A percentile compares a stretch with the other conserved stretches of the same genome.
phyloP scores from a whole-genome alignment of 208 protist species.

The Porcisia deanei region DNA sequence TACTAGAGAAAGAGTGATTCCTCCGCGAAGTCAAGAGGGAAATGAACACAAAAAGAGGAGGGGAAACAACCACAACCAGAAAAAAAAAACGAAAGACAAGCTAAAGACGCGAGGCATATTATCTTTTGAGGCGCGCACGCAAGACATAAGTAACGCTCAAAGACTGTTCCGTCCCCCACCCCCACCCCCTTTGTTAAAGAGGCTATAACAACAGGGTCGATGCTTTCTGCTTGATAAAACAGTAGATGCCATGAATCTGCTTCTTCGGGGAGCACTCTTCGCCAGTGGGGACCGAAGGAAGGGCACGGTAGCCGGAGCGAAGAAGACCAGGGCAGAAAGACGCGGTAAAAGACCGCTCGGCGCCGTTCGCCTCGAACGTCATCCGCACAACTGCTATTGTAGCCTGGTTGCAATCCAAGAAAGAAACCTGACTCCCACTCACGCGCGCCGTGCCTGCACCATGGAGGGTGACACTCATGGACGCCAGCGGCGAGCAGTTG shows the following conservation, averaged over 20 bases:
- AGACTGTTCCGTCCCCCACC: background rate
- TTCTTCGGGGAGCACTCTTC: conserved; percentile 44
- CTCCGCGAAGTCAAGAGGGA: background rate
- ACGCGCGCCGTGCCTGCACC: conserved; percentile 53
- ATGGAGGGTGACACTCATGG: conserved; percentile 46
- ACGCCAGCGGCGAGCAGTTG: conserved; percentile 44
- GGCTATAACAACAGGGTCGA: background rate
- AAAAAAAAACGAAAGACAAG: background rate
- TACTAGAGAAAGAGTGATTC: conserved; percentile 14
- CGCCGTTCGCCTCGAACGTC: conserved; percentile 70
- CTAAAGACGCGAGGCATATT: background rate
- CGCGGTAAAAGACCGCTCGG: conserved; percentile 56
- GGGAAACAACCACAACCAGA: background rate
- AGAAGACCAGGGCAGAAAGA: conserved; percentile 69
- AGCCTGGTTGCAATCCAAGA: conserved; percentile 70
- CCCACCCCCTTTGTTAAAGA: background rate
- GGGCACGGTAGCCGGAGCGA: conserved; percentile 70
- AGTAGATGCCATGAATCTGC: conserved; percentile 63
- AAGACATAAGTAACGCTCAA: background rate
- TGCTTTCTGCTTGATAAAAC: conserved; percentile 50
- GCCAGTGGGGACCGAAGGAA: conserved; percentile 50
- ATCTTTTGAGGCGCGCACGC: background rate
- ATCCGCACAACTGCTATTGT: conserved; percentile 70
- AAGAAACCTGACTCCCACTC: conserved; percentile 60
- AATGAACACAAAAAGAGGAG: background rate